Percentiles rank a stretch among this genome's conserved stretches.
These are phyloP conservation scores for Microcos paniculata DNA, from an alignment of 345 rosid species.

Conservation along the genomic window DNA sequence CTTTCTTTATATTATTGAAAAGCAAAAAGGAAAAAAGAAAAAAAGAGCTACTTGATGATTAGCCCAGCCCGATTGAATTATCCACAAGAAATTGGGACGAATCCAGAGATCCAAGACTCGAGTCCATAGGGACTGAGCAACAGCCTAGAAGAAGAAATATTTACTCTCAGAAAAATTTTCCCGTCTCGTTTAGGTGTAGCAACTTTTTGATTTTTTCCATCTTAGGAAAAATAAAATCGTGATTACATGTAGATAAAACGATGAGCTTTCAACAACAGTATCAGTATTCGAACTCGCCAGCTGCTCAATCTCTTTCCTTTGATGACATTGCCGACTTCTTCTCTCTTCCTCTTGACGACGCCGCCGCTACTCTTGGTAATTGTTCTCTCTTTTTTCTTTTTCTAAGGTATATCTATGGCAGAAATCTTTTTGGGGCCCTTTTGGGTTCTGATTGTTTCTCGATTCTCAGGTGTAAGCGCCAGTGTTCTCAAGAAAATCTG, in stretches of 20 bases:
- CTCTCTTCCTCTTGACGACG: slow-evolving; percentile 41
- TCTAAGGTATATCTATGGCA: background rate
- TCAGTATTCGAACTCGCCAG: background rate
- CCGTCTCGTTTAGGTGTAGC: too few species aligned
- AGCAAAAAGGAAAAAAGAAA: too few species aligned
- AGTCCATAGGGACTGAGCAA: too few species aligned
- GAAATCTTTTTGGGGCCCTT: background rate
- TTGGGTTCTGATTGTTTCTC: background rate
- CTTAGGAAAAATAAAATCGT: too few species aligned
- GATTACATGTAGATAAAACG: background rate
- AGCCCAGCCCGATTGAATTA: too few species aligned
- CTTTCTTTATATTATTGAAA: too few species aligned
- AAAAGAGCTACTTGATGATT: too few species aligned
- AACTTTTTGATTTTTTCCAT: too few species aligned
- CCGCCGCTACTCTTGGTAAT: slow-evolving; percentile 36
- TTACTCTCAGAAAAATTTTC: too few species aligned
- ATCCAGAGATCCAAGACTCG: too few species aligned
- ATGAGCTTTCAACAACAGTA: slow-evolving; percentile 9
- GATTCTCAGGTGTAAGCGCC: slow-evolving; percentile 36
- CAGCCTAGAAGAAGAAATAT: too few species aligned
- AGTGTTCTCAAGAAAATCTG: slow-evolving; percentile 45
- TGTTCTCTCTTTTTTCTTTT: background rate
- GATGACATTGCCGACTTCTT: slow-evolving; percentile 35
- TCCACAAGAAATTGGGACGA: too few species aligned
- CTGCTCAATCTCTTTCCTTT: slow-evolving; percentile 22